Conservation (phyloP, 2,329 filamentous ascomycete genomes). For the Penicillium sp. region DNA sequence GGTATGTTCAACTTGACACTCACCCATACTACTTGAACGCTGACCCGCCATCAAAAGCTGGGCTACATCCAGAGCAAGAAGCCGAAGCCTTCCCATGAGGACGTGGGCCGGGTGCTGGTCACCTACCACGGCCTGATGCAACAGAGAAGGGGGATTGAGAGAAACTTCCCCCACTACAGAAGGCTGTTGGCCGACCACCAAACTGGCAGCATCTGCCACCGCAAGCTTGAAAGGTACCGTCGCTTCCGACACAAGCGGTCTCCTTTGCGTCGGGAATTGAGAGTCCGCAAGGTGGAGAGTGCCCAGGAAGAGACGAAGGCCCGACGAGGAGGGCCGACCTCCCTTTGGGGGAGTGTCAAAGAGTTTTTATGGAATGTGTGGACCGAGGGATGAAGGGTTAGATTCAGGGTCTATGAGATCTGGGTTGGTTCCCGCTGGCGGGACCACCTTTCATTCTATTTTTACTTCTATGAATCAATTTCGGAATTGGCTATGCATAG, state of each 20-base stretch:
- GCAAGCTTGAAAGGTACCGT: background rate
- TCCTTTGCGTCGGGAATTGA: background rate
- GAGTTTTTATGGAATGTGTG: background rate
- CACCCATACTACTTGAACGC: too few relatives aligned
- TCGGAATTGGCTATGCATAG: too few relatives aligned
- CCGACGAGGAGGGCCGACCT: background rate
- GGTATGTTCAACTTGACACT: too few relatives aligned
- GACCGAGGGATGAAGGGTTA: too few relatives aligned
- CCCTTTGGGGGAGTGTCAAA: background rate
- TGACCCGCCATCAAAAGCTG: background rate
- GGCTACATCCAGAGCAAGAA: background rate
- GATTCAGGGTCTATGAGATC: too few relatives aligned
- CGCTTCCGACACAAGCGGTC: background rate
- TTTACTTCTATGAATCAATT: background rate
- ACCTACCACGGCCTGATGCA: background rate
- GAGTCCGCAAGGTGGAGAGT: background rate
- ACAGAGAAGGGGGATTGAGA: background rate
- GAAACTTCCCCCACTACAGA: background rate
- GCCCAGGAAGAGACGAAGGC: too few relatives aligned
- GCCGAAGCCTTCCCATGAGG: background rate
- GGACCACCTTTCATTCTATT: background rate
- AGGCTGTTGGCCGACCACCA: background rate
- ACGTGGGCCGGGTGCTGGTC: background rate
- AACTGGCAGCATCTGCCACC: background rate
- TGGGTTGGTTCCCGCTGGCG: background rate